phyloP scores from a whole-genome alignment of 306 rosid genomes.

The Cercis canadensis region DNA sequence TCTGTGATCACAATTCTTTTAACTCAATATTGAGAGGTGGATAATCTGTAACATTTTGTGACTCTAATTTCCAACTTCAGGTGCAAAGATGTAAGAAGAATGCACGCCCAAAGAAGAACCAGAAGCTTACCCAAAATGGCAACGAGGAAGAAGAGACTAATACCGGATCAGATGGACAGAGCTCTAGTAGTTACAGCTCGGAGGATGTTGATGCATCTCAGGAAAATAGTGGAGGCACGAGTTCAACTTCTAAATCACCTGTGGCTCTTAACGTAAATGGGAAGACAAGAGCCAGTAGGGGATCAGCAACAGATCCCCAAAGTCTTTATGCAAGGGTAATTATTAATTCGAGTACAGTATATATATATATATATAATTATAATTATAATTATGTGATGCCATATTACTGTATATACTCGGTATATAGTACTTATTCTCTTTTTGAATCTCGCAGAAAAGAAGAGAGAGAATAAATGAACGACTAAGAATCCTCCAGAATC shows the following conservation, averaged over 20 bases:
- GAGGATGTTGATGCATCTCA: constrained; percentile 77
- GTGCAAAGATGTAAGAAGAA: constrained; percentile 56
- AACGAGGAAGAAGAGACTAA: constrained; percentile 55
- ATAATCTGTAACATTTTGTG: constrained; percentile 25
- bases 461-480: constrained; percentile 91
- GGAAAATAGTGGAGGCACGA: constrained; percentile 55
- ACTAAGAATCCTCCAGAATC: constrained; percentile 71
- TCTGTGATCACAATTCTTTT: constrained; percentile 13
- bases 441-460: constrained; percentile 70
- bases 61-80: constrained; percentile 43
- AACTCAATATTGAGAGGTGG: neutral
- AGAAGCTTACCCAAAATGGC: constrained; percentile 40
- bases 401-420: neutral
- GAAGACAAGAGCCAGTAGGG: constrained; percentile 77
- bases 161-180: constrained; percentile 52
- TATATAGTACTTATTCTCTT: constrained; percentile 26
- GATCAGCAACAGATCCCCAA: constrained; percentile 96
- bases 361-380: neutral
- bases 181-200: constrained; percentile 59
- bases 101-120: constrained; percentile 48
- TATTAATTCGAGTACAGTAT: neutral
- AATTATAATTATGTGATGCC: neutral
- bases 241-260: constrained; percentile 49
- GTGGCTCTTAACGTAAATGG: constrained; percentile 55
- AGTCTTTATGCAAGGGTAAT: constrained; percentile 95